phyloP scores from a whole-genome alignment of 148 eudicot genomes.

The Hydrangea macrophylla region DNA sequence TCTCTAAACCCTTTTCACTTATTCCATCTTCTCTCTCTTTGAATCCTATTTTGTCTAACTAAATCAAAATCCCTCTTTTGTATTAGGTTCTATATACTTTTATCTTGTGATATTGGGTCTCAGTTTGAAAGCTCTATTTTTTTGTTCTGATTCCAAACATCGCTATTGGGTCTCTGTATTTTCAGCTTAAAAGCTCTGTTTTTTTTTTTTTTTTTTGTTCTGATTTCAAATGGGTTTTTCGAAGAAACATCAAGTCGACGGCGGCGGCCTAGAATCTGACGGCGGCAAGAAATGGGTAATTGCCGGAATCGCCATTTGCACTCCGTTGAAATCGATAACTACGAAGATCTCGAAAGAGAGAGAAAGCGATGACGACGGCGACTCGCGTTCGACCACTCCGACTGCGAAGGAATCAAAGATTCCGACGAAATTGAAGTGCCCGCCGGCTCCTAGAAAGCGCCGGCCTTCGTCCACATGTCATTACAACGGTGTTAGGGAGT shows the following conservation, averaged over 20 bases:
- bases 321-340: slow-evolving; percentile 39
- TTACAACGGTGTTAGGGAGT: slow-evolving; percentile 33
- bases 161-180: background rate
- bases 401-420: slow-evolving; percentile 47
- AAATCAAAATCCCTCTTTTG: background rate
- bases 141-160: background rate
- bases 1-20: slow-evolving; percentile 18
- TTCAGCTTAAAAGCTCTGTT: background rate
- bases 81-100: no score
- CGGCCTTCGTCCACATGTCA: slow-evolving; percentile 29
- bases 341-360: slow-evolving; percentile 26
- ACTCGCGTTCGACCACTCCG: slow-evolving; percentile 42
- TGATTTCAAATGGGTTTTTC: slow-evolving; percentile 43
- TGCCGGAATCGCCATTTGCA: slow-evolving; percentile 38
- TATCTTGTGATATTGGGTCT: no score
- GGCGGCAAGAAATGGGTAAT: slow-evolving; percentile 46
- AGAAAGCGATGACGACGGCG: slow-evolving; percentile 26
- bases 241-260: slow-evolving; percentile 38
- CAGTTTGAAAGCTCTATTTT: background rate
- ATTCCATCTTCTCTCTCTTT: background rate
- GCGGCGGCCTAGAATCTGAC: slow-evolving; percentile 27
- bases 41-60: background rate
- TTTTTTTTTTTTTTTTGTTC: slow-evolving; percentile 4
- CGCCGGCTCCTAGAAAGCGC: slow-evolving; percentile 61
- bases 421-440: slow-evolving; percentile 47